phyloP scores from a whole-genome alignment of 495 filamentous ascomycete genomes.

The Penicillium roqueforti region DNA sequence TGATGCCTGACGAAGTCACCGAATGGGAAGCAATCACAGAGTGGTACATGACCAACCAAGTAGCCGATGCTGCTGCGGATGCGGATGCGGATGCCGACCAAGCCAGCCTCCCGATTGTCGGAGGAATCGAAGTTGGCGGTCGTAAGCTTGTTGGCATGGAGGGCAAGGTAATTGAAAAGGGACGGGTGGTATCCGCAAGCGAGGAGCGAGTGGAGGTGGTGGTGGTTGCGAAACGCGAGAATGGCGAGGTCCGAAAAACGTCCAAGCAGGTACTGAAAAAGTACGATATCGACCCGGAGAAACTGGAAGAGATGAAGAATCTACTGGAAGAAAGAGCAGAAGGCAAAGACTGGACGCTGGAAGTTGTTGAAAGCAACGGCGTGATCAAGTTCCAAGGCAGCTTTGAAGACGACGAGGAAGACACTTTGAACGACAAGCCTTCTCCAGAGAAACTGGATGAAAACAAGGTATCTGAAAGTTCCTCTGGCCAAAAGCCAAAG shows the following conservation, averaged over 20 bases:
- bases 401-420: constrained; percentile 34
- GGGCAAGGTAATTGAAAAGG: constrained; percentile 53
- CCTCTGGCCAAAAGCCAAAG: background rate
- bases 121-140: constrained; percentile 58
- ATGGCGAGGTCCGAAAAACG: constrained; percentile 51
- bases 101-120: constrained; percentile 46
- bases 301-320: constrained; percentile 60
- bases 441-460: constrained; percentile 6
- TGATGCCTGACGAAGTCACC: constrained; percentile 52
- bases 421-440: constrained; percentile 17
- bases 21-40: constrained; percentile 55
- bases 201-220: constrained; percentile 50
- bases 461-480: background rate
- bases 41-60: constrained; percentile 32
- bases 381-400: constrained; percentile 48
- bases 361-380: constrained; percentile 43
- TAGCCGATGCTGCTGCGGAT: constrained; percentile 29
- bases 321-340: constrained; percentile 43
- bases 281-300: constrained; percentile 63
- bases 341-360: constrained; percentile 47
- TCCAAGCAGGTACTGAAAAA: constrained; percentile 61
- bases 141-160: constrained; percentile 53
- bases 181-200: constrained; percentile 35
- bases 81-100: constrained; percentile 5
- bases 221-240: constrained; percentile 51